A percentile compares a stretch with the other conserved stretches of the same genome.
These are phyloP conservation scores for Orobanche coerulescens DNA, from an alignment of 257 asterid species.

Conservation along the genomic window DNA sequence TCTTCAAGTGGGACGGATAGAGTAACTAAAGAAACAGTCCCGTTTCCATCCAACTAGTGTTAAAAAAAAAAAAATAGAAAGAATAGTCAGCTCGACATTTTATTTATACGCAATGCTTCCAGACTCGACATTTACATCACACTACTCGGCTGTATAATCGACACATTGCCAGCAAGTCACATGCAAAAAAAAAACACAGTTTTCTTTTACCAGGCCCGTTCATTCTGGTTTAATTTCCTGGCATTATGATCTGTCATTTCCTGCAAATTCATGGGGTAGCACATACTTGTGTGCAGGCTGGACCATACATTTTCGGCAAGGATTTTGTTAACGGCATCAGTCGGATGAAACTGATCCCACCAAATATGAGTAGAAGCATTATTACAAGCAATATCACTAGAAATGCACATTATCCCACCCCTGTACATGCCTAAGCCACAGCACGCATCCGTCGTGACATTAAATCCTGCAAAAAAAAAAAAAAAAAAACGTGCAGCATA, in stretches of 20 bases:
- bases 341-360: slow-evolving; percentile 99
- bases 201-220: background rate
- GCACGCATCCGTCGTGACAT: slow-evolving; percentile 68
- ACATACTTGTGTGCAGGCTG: slow-evolving; percentile 51
- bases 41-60: too few species aligned
- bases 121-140: too few species aligned
- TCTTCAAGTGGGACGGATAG: too few species aligned
- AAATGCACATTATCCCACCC: slow-evolving; percentile 66
- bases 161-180: too few species aligned
- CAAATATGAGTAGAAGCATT: slow-evolving; percentile 68
- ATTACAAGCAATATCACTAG: slow-evolving; percentile 78
- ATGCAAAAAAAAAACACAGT: too few species aligned
- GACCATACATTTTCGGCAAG: slow-evolving; percentile 88
- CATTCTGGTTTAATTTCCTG: background rate
- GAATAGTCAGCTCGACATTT: too few species aligned
- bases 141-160: too few species aligned
- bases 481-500: too few species aligned
- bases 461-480: slow-evolving; percentile 57
- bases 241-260: slow-evolving; percentile 46
- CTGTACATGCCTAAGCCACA: slow-evolving; percentile 77
- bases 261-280: slow-evolving; percentile 84
- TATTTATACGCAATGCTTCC: too few species aligned
- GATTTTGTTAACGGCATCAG: slow-evolving; percentile 66
- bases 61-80: too few species aligned
- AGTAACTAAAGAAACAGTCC: too few species aligned